These are phyloP conservation scores for Sequoiadendron giganteum DNA, from an alignment of 75 land plant genomes.

Conservation along the genomic window DNA sequence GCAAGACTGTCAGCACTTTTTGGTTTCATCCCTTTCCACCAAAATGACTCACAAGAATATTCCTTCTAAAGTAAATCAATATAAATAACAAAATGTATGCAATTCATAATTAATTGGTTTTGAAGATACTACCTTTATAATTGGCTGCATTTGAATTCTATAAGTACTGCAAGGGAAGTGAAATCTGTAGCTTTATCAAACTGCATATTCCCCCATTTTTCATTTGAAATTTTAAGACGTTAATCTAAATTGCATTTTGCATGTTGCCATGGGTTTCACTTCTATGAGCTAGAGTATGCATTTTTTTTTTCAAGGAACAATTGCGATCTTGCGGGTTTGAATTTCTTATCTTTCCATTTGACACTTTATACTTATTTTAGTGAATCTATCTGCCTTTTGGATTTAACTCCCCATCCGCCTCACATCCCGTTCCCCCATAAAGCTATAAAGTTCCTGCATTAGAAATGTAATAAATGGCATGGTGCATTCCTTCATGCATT, in stretches of 20 bases:
- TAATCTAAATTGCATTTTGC: neutral
- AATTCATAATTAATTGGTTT: neutral
- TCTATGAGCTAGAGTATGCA: neutral
- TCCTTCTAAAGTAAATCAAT: neutral
- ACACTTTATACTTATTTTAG: neutral
- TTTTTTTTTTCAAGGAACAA: neutral
- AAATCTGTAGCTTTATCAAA: neutral
- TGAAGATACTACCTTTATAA: neutral
- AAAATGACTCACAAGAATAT: neutral
- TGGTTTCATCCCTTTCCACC: neutral
- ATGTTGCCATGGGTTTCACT: neutral
- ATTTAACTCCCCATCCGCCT: neutral
- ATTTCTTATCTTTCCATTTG: neutral
- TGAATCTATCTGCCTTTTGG: neutral
- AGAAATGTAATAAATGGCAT: neutral
- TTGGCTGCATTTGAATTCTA: neutral
- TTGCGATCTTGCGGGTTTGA: neutral
- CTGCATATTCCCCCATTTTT: neutral
- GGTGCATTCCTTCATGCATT: neutral
- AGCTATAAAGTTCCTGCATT: neutral
- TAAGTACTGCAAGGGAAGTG: neutral
- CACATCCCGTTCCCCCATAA: neutral
- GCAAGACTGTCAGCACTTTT: neutral
- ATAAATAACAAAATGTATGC: neutral
- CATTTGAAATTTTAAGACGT: neutral